A percentile compares a stretch with the other conserved stretches of the same genome.
phyloP scores from a whole-genome alignment of 331 rosid genomes.

The Erythrophleum ivorense region DNA sequence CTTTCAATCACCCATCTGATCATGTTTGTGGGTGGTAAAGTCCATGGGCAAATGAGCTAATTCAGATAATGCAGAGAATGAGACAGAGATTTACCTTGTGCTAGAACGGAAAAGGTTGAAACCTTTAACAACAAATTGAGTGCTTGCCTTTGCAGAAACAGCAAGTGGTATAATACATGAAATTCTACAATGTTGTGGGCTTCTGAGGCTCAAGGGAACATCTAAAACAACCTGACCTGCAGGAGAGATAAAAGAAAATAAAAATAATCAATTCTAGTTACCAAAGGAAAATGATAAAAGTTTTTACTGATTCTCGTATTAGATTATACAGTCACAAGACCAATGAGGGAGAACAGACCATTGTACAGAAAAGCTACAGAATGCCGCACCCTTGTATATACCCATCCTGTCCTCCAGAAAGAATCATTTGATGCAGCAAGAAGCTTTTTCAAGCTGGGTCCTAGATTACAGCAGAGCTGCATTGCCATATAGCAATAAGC shows the following conservation, averaged over 20 bases:
- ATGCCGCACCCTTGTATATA: slow-evolving; percentile 68
- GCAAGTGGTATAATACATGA: slow-evolving; percentile 83
- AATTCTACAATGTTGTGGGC: slow-evolving; percentile 60
- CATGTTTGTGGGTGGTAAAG: not conserved
- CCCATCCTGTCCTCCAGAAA: slow-evolving; percentile 94
- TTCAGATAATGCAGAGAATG: not conserved
- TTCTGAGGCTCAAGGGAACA: slow-evolving; percentile 66
- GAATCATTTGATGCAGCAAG: slow-evolving; percentile 63
- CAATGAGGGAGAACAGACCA: slow-evolving; percentile 57
- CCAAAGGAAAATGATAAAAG: slow-evolving; percentile 19
- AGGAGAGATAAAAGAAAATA: slow-evolving; percentile 35
- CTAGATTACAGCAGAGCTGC: slow-evolving; percentile 72
- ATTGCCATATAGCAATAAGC: slow-evolving; percentile 32
- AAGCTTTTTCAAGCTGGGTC: slow-evolving; percentile 70
- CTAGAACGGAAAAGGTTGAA: slow-evolving; percentile 61
- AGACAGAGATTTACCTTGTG: slow-evolving; percentile 62
- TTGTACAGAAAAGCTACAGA: slow-evolving; percentile 72
- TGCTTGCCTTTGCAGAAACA: slow-evolving; percentile 59
- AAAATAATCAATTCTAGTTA: slow-evolving; percentile 11
- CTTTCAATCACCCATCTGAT: slow-evolving; percentile 13
- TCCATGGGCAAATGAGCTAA: not conserved
- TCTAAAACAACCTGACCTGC: slow-evolving; percentile 87
- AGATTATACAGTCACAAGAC: slow-evolving; percentile 10
- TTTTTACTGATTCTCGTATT: not conserved
- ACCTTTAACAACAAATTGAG: slow-evolving; percentile 75